Base-by-base conservation (phyloP, 2,329 filamentous ascomycete species). In the Fusarium nurragi region DNA sequence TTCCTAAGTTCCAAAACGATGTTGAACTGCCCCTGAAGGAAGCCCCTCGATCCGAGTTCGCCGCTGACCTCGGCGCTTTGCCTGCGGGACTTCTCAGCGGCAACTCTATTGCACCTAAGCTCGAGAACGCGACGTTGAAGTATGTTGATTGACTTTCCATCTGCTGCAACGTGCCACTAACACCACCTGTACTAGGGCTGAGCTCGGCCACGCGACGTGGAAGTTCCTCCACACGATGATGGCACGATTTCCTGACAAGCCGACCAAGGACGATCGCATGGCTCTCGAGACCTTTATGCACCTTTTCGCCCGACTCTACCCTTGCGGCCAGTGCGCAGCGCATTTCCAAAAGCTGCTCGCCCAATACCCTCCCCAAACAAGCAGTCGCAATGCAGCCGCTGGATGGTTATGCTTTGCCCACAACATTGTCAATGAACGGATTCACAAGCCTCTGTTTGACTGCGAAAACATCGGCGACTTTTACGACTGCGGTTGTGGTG, bases 61-160 rank as follows among this genome's bases (percentile, higher is more conserved):
- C 59, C 18, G 65, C 81, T 21, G 81, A 81, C 50, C 70, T 86
- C 26, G 75, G 75, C 32, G 67, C 74, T 26, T 67, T 86, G 25
- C 77, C 85, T 2, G 76, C 79, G 23, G 77, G 77, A 39, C 77
- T 90, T 18, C 80, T 93, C 21, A 82, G 83, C 18, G 91, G 90
- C 54, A 87, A 87, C 53, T 89, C 88, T 5, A 94, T 93, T 71
- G 91, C 91, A 47, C 89, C 91, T 2, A 93, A 92, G 78, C 81
- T 95, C 50, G 92, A 91, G 73, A 95, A 95, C 77, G 91, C 90
- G 60, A 95, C 92, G 8, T 81, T 87, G 51, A 95, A 94, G 88
- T 90, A 80, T 46, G 82, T 73, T 32, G 19, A 28, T 36, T 30
- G n/a, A 43, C 34, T 39, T 36, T 18, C 18, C 34, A 25, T 37